Evolutionary conservation across 371 early-diverging fungal genomes (phyloP).

Genomic region (Mortierella sp.): DNA sequence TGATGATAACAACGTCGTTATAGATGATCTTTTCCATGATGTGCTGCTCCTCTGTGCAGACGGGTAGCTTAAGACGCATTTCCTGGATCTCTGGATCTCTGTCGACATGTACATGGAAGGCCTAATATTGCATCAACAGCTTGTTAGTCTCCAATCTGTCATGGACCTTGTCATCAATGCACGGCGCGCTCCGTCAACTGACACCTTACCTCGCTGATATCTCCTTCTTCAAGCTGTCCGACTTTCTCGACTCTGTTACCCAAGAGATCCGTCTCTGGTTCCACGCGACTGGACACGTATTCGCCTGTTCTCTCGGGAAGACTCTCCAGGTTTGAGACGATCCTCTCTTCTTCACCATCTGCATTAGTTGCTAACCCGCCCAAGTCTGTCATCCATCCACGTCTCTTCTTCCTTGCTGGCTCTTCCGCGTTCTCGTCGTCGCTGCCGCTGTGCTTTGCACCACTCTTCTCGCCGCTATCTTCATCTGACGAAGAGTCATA

Average conservation of each 20-base stretch:
- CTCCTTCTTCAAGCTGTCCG: slow-evolving; percentile 33
- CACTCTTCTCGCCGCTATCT: slow-evolving; percentile 32
- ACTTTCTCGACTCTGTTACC: slow-evolving; percentile 41
- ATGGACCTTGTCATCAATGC: too few relatives aligned
- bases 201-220: slow-evolving; percentile 47
- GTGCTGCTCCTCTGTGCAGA: slow-evolving; percentile 94
- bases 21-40: slow-evolving; percentile 95
- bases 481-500: slow-evolving; percentile 63
- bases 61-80: slow-evolving; percentile 85
- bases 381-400: slow-evolving; percentile 51
- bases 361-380: slow-evolving; percentile 36
- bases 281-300: slow-evolving; percentile 38
- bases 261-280: slow-evolving; percentile 46
- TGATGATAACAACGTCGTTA: slow-evolving; percentile 89
- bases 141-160: too few relatives aligned
- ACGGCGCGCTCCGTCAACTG: too few relatives aligned
- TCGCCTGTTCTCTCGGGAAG: slow-evolving; percentile 46
- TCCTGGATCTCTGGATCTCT: slow-evolving; percentile 81
- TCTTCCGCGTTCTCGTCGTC: slow-evolving; percentile 49
- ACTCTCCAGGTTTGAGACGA: slow-evolving; percentile 51
- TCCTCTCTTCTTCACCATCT: slow-evolving; percentile 35
- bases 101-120: slow-evolving; percentile 85
- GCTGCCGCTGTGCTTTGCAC: slow-evolving; percentile 55
- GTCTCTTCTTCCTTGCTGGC: slow-evolving; percentile 52
- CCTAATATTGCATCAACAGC: slow-evolving; percentile 36